Evolutionary conservation across 371 early-diverging fungal genomes (phyloP).

Genomic region (Parasitella parasitica): DNA sequence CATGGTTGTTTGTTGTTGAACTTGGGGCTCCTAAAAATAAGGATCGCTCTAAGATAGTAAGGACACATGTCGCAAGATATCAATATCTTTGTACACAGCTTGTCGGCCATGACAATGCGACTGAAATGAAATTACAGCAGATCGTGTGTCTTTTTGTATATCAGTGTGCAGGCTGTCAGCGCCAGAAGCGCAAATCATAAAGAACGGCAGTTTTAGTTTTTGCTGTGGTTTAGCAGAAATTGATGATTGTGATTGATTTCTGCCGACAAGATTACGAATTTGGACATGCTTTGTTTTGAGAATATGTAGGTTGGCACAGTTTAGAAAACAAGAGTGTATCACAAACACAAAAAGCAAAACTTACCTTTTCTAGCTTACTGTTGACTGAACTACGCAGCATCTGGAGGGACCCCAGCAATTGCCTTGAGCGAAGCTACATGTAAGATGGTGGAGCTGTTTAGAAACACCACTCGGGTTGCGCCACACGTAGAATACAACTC

Average conservation of each 20-base stretch:
- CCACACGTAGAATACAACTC: neutral
- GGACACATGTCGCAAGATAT: conserved; percentile 1
- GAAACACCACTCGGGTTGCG: too few species aligned
- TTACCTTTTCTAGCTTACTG: conserved; percentile 17
- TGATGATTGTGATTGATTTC: conserved; percentile 5
- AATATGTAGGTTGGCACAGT: too few species aligned
- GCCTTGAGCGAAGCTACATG: conserved; percentile 3
- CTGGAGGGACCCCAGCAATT: conserved; percentile 8
- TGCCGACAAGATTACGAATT: conserved; percentile 18
- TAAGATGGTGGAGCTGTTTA: too few species aligned
- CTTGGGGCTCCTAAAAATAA: neutral
- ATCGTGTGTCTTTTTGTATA: neutral
- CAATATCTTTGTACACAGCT: conserved; percentile 7
- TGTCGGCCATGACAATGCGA: neutral
- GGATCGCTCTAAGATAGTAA: neutral
- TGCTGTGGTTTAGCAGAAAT: neutral
- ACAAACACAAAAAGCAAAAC: neutral
- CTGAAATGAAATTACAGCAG: conserved; percentile 1
- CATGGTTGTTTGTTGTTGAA: neutral
- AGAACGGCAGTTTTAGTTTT: conserved; percentile 17
- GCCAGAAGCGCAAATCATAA: conserved; percentile 3
- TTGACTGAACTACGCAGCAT: conserved; percentile 5
- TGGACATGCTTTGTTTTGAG: conserved; percentile 6
- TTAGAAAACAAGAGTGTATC: neutral
- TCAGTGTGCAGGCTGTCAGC: neutral